These are phyloP conservation scores for Crithidia fasciculata DNA, from an alignment of 208 protist genomes.

Conservation along the genomic window DNA sequence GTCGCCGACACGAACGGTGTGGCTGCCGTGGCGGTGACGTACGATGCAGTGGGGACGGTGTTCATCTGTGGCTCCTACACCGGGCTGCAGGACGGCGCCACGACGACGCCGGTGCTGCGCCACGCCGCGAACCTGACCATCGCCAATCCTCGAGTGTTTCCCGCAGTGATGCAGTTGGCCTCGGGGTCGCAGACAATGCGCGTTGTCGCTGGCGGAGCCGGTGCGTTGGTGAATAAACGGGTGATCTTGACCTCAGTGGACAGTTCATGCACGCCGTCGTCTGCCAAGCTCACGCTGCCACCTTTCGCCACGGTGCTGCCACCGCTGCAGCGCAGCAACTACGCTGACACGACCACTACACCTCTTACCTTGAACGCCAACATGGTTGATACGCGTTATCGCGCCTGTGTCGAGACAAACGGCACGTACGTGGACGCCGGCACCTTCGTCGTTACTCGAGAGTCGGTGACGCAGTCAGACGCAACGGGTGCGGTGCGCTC, in stretches of 20 bases:
- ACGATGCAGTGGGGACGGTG: background rate
- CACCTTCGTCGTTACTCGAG: slow-evolving; percentile 11
- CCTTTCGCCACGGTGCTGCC: slow-evolving; percentile 2
- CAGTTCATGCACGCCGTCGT: background rate
- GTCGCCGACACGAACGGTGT: slow-evolving; percentile 1
- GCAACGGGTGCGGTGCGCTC: background rate
- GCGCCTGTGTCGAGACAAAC: slow-evolving; percentile 11
- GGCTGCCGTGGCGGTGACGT: slow-evolving; percentile 5
- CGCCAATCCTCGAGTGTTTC: background rate
- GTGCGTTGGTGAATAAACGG: background rate
- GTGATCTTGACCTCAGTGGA: background rate
- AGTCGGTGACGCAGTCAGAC: background rate
- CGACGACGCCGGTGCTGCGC: slow-evolving; percentile 12
- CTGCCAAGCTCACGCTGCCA: background rate
- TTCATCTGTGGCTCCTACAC: slow-evolving; percentile 18
- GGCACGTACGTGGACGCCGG: slow-evolving; percentile 14
- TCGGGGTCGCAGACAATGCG: background rate
- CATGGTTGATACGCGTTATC: slow-evolving; percentile 17
- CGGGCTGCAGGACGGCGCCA: background rate
- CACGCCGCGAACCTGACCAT: slow-evolving; percentile 1
- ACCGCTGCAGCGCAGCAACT: background rate
- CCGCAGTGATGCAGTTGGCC: background rate
- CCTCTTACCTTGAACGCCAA: slow-evolving; percentile 19
- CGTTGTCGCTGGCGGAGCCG: background rate
- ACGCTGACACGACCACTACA: background rate